These are phyloP conservation scores for Verticillium tricorpus DNA, from an alignment of 2,329 filamentous ascomycete genomes.

Conservation along the genomic window DNA sequence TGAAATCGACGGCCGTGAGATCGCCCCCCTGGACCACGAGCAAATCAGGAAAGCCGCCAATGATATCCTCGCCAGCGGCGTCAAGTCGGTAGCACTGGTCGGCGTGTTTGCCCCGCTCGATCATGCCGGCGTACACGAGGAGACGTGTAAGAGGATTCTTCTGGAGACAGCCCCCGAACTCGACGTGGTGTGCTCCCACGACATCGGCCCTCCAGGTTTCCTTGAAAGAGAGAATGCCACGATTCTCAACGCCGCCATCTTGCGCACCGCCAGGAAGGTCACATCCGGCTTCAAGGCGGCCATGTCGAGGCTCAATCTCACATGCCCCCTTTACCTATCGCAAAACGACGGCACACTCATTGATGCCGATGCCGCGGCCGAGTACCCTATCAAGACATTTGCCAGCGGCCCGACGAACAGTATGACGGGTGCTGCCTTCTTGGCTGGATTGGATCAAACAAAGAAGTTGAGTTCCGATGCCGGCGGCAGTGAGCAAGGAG, in stretches of 20 bases:
- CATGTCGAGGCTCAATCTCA: constrained; percentile 34
- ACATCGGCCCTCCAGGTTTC: constrained; percentile 38
- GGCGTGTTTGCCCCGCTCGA: constrained; percentile 44
- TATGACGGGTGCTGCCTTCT: constrained; percentile 48
- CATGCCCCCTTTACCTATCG: constrained; percentile 43
- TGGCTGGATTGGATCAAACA: constrained; percentile 39
- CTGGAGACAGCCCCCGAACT: constrained; percentile 27
- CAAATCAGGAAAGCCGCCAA: constrained; percentile 29
- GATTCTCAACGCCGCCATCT: constrained; percentile 49
- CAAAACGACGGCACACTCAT: constrained; percentile 51
- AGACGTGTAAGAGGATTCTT: constrained; percentile 31
- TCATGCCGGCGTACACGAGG: constrained; percentile 33
- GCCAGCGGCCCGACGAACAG: constrained; percentile 51
- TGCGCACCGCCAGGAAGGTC: constrained; percentile 40
- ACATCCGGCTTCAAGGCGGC: constrained; percentile 43
- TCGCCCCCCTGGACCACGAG: constrained; percentile 28
- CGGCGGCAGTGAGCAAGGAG: background rate
- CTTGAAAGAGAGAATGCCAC: constrained; percentile 48
- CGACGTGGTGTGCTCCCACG: constrained; percentile 35
- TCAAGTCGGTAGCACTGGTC: constrained; percentile 34
- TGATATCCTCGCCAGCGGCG: constrained; percentile 27
- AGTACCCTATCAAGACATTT: constrained; percentile 49
- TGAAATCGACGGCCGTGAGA: constrained; percentile 44
- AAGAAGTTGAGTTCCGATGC: background rate
- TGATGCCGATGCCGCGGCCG: constrained; percentile 39